A percentile compares a stretch with the other conserved stretches of the same genome.
Conservation (phyloP, 164 flowering plant species). For the Magnolia sinica region DNA sequence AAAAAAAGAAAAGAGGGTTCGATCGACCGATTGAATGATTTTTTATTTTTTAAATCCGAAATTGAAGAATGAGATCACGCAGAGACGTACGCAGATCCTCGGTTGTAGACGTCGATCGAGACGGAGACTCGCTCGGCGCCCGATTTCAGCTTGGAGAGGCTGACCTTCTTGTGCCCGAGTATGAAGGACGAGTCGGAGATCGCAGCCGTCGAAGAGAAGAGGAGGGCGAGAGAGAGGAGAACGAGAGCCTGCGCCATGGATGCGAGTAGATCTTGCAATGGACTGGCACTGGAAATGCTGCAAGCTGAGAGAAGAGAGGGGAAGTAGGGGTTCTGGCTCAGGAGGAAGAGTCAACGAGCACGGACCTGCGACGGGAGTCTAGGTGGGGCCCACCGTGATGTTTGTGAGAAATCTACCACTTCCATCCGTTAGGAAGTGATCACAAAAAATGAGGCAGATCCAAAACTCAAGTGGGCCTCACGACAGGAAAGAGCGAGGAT, state of each 20-base stretch:
- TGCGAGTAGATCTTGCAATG: neutral
- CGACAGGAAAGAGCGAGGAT: too few relatives aligned
- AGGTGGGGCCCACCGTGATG: too few relatives aligned
- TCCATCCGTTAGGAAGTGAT: too few relatives aligned
- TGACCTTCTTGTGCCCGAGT: constrained; percentile 88
- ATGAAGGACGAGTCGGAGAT: constrained; percentile 70
- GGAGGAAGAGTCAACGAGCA: too few relatives aligned
- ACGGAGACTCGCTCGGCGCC: constrained; percentile 81
- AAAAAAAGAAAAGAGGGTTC: too few relatives aligned
- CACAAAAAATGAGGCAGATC: too few relatives aligned
- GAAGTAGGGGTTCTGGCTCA: too few relatives aligned
- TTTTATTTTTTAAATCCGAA: neutral
- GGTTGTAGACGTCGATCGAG: constrained; percentile 82
- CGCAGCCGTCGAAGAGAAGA: constrained; percentile 31
- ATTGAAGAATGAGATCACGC: neutral
- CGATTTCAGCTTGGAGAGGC: constrained; percentile 65
- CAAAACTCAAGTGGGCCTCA: too few relatives aligned
- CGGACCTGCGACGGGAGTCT: too few relatives aligned
- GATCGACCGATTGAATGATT: too few relatives aligned
- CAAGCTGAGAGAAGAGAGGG: neutral
- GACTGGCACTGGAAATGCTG: neutral
- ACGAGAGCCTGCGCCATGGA: neutral
- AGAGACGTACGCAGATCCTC: constrained; percentile 65
- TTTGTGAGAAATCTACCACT: too few relatives aligned
- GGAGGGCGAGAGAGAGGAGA: constrained; percentile 4